These are phyloP conservation scores for Apodospora peruviana DNA, from an alignment of 495 filamentous ascomycete genomes.

Conservation along the genomic window DNA sequence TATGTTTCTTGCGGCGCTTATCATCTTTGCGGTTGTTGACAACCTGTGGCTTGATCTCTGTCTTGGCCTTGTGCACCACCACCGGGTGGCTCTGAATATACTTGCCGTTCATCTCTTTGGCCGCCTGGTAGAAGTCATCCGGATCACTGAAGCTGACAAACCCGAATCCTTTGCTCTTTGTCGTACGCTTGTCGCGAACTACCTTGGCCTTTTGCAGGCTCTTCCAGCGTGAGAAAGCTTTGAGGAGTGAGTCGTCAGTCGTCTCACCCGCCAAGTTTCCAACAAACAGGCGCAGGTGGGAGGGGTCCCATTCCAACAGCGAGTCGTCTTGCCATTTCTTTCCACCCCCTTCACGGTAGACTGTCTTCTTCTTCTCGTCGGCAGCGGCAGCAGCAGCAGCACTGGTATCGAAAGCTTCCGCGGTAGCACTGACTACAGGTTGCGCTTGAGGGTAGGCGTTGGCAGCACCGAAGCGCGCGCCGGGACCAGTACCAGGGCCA, in stretches of 20 bases:
- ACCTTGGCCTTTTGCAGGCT: slow-evolving; percentile 90
- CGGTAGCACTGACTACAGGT: slow-evolving; percentile 7
- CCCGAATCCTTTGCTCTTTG: slow-evolving; percentile 91
- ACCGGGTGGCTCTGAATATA: slow-evolving; percentile 98
- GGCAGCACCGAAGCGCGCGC: slow-evolving; percentile 19
- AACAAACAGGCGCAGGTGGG: slow-evolving; percentile 90
- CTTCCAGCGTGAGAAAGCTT: slow-evolving; percentile 84
- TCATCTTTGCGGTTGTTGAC: slow-evolving; percentile 31
- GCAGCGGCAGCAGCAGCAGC: slow-evolving; percentile 27
- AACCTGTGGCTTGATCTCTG: slow-evolving; percentile 73
- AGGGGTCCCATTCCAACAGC: slow-evolving; percentile 92
- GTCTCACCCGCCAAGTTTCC: slow-evolving; percentile 98
- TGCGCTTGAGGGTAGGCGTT: slow-evolving; percentile 27
- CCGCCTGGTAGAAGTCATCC: slow-evolving; percentile 91
- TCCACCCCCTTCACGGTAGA: slow-evolving; percentile 80
- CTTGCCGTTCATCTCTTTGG: slow-evolving; percentile 97
- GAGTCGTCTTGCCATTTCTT: slow-evolving; percentile 82
- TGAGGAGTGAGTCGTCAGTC: slow-evolving; percentile 89
- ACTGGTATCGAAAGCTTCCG: slow-evolving; percentile 16
- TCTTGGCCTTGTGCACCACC: slow-evolving; percentile 75
- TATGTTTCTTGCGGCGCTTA: slow-evolving; percentile 18
- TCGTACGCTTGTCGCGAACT: slow-evolving; percentile 91
- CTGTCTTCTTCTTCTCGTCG: slow-evolving; percentile 59
- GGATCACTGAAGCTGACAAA: slow-evolving; percentile 94
- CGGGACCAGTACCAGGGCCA: slow-evolving; percentile 15